Conservation (phyloP, 2,329 filamentous ascomycete genomes). For the Cordyceps javanica region DNA sequence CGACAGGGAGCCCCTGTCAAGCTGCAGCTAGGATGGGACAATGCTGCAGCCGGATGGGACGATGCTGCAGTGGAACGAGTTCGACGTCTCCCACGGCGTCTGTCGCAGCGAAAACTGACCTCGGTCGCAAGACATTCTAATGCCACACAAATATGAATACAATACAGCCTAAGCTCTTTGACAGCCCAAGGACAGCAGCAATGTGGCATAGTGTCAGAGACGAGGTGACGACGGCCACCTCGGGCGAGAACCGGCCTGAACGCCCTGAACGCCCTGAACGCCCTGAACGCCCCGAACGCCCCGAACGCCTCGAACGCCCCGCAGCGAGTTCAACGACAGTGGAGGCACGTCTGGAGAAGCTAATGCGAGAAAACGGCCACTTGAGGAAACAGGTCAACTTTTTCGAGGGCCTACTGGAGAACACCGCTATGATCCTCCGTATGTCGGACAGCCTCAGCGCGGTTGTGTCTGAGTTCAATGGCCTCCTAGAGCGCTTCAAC, state of each 20-base stretch:
- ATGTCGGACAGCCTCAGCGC: not conserved
- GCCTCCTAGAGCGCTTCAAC: not conserved
- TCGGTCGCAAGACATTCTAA: no score
- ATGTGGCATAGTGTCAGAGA: not conserved
- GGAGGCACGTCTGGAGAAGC: not conserved
- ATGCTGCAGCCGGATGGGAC: no score
- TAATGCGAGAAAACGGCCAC: not conserved
- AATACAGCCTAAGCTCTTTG: not conserved
- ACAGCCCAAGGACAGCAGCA: not conserved
- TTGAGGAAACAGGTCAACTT: not conserved
- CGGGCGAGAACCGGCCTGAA: not conserved
- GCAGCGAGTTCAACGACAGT: not conserved
- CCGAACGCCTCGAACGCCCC: no score
- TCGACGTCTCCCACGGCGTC: not conserved
- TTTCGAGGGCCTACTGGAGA: not conserved
- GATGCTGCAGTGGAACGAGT: not conserved
- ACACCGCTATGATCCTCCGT: not conserved
- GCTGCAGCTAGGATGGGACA: not conserved
- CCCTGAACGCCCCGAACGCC: no score
- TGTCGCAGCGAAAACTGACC: not conserved
- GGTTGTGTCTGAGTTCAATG: not conserved
- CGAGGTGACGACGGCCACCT: not conserved
- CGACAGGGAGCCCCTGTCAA: not conserved
- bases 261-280: no score
- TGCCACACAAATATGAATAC: no score